A percentile compares a stretch with the other conserved stretches of the same genome.
Conservation (phyloP, 257 asterid species). For the Solanum paucissectum region DNA sequence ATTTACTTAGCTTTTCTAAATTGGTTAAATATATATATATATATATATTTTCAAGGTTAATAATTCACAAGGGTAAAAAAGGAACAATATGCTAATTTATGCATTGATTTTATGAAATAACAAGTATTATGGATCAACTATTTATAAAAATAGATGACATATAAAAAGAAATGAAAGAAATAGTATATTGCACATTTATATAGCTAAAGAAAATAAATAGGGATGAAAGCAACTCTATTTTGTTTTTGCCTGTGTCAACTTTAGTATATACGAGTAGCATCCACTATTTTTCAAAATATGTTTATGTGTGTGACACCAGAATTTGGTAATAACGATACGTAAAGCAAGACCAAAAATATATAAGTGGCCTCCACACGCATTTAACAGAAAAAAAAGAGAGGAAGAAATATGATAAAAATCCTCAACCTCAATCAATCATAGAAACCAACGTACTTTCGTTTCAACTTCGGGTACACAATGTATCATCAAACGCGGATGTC, state of each 20-base stretch:
- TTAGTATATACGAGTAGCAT: not conserved
- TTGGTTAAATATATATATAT: too few species aligned
- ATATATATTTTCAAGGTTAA: too few species aligned
- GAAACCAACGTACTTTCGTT: conserved; percentile 14
- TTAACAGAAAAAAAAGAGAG: too few species aligned
- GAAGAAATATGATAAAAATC: not conserved
- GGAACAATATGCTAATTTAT: too few species aligned
- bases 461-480: conserved; percentile 9
- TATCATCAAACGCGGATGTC: not conserved
- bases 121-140: too few species aligned
- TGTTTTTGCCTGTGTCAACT: not conserved
- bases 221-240: not conserved
- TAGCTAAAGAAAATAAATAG: not conserved
- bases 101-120: too few species aligned
- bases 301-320: not conserved
- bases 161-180: too few species aligned
- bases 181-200: not conserved
- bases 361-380: not conserved
- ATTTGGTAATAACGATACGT: not conserved
- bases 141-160: too few species aligned
- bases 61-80: too few species aligned
- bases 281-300: too few species aligned
- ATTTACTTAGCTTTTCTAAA: too few species aligned
- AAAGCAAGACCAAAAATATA: too few species aligned
- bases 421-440: not conserved